Conservation (phyloP, 169 alveolate genomes). For the Cryptosporidium parvum region DNA sequence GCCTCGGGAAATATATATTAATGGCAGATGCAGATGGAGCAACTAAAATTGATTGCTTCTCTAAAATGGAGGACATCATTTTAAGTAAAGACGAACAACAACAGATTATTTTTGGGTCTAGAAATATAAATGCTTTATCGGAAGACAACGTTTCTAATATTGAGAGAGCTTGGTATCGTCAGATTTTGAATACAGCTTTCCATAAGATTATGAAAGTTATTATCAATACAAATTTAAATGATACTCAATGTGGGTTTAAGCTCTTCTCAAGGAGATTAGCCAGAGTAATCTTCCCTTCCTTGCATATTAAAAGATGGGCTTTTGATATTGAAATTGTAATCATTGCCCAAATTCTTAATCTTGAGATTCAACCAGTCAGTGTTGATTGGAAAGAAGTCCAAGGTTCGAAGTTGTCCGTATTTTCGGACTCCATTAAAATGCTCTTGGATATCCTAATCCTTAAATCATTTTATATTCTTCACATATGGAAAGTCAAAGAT, state of each 20-base stretch:
- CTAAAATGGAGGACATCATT: slow-evolving; percentile 76
- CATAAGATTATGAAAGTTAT: slow-evolving; percentile 67
- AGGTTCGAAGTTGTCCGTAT: slow-evolving; percentile 79
- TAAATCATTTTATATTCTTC: slow-evolving; percentile 75
- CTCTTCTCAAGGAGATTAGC: slow-evolving; percentile 88
- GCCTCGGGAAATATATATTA: slow-evolving; percentile 83
- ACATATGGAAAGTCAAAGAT: slow-evolving; percentile 69
- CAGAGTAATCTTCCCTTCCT: slow-evolving; percentile 80
- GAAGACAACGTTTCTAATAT: slow-evolving; percentile 16
- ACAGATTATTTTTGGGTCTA: slow-evolving; percentile 86
- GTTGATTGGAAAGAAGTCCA: slow-evolving; percentile 89
- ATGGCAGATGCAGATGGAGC: slow-evolving; percentile 94
- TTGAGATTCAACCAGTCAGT: slow-evolving; percentile 84
- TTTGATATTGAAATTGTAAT: slow-evolving; percentile 89
- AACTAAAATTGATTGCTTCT: slow-evolving; percentile 84
- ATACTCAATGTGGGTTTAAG: slow-evolving; percentile 92
- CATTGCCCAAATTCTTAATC: slow-evolving; percentile 80
- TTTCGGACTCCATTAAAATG: slow-evolving; percentile 77
- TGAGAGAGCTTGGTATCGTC: slow-evolving; percentile 36
- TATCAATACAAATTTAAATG: slow-evolving; percentile 78
- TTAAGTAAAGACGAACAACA: slow-evolving; percentile 73
- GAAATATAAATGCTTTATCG: slow-evolving; percentile 79
- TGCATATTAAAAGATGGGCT: slow-evolving; percentile 91
- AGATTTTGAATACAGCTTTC: slow-evolving; percentile 42
- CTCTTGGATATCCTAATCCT: slow-evolving; percentile 74